Percentiles rank a stretch among this genome's conserved stretches.
Conservation (phyloP, 768 basidiomycete species). For the Calocybe indica region DNA sequence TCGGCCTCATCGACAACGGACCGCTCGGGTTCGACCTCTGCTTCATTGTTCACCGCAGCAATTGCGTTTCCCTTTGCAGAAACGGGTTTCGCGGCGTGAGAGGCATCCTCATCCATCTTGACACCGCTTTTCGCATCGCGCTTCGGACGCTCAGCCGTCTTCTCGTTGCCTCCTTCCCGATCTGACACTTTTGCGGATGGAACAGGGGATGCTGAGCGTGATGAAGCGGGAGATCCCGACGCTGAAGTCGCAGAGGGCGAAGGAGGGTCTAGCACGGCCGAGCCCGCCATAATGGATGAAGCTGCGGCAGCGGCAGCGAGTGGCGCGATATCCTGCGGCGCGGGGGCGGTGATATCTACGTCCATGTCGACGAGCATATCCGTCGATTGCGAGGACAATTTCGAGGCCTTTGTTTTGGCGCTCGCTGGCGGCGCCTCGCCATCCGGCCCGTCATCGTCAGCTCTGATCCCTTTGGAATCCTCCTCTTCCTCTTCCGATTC, state of each 20-base stretch:
- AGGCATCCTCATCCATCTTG: slow-evolving; percentile 16
- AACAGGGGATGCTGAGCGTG: slow-evolving; percentile 36
- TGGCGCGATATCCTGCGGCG: slow-evolving; percentile 19
- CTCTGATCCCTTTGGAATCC: slow-evolving; percentile 20
- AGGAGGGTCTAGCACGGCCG: slow-evolving; percentile 29
- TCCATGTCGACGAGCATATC: slow-evolving; percentile 18
- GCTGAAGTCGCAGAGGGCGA: slow-evolving; percentile 27
- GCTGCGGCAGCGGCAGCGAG: slow-evolving; percentile 32
- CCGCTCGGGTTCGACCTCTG: slow-evolving; percentile 19
- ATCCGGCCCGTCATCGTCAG: slow-evolving; percentile 12
- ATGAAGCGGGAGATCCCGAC: slow-evolving; percentile 25
- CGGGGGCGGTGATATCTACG: slow-evolving; percentile 24
- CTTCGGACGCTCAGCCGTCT: no score
- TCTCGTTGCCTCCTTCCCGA: slow-evolving; percentile 1
- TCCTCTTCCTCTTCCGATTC: slow-evolving; percentile 19
- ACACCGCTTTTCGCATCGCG: no score
- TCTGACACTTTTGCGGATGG: slow-evolving; percentile 12
- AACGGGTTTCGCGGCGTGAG: slow-evolving; percentile 17
- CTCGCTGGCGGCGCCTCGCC: slow-evolving; percentile 5
- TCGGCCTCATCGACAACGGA: slow-evolving; percentile 23
- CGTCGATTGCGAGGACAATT: slow-evolving; percentile 14
- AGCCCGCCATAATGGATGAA: slow-evolving; percentile 45
- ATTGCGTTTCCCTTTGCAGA: slow-evolving; percentile 14
- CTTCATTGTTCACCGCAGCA: slow-evolving; percentile 17
- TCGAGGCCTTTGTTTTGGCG: slow-evolving; percentile 9